These are phyloP conservation scores for Diplodia intermedia DNA, from an alignment of 2,329 filamentous ascomycete genomes.

Conservation along the genomic window DNA sequence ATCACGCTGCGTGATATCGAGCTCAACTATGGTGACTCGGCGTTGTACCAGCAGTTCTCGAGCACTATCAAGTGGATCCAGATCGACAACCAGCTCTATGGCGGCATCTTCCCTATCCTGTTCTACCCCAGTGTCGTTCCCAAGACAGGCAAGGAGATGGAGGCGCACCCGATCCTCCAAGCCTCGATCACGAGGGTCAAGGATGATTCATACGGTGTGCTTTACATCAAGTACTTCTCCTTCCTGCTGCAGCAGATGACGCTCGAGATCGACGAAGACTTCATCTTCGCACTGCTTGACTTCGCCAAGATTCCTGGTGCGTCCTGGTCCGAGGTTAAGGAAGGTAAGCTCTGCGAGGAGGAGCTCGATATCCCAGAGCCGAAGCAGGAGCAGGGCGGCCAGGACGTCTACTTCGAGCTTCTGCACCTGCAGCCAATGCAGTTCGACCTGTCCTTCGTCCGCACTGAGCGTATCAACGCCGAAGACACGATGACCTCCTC, in stretches of 20 bases:
- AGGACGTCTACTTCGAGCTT: slow-evolving; percentile 98
- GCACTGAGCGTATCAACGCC: slow-evolving; percentile 93
- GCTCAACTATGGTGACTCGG: slow-evolving; percentile 90
- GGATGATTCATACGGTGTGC: slow-evolving; percentile 95
- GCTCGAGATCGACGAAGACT: slow-evolving; percentile 95
- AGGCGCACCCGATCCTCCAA: slow-evolving; percentile 93
- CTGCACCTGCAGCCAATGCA: slow-evolving; percentile 98
- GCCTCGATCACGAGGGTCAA: slow-evolving; percentile 92
- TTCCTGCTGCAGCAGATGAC: slow-evolving; percentile 97
- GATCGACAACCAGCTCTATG: slow-evolving; percentile 97
- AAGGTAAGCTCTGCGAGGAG: slow-evolving; percentile 88
- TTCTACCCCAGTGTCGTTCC: slow-evolving; percentile 97
- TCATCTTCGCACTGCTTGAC: slow-evolving; percentile 94
- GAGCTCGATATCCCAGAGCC: slow-evolving; percentile 91
- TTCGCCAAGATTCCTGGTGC: slow-evolving; percentile 93
- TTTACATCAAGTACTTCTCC: slow-evolving; percentile 98
- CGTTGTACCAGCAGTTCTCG: slow-evolving; percentile 88
- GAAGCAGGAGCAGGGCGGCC: slow-evolving; percentile 78
- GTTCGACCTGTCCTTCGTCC: slow-evolving; percentile 93
- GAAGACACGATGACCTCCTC: slow-evolving; percentile 88
- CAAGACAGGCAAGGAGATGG: slow-evolving; percentile 95
- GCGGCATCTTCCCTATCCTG: slow-evolving; percentile 96
- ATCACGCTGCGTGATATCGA: slow-evolving; percentile 91
- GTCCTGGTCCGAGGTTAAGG: slow-evolving; percentile 82
- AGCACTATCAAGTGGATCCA: slow-evolving; percentile 98